phyloP scores from a whole-genome alignment of 352 stramenopile species.

The Globisporangium spinosum region DNA sequence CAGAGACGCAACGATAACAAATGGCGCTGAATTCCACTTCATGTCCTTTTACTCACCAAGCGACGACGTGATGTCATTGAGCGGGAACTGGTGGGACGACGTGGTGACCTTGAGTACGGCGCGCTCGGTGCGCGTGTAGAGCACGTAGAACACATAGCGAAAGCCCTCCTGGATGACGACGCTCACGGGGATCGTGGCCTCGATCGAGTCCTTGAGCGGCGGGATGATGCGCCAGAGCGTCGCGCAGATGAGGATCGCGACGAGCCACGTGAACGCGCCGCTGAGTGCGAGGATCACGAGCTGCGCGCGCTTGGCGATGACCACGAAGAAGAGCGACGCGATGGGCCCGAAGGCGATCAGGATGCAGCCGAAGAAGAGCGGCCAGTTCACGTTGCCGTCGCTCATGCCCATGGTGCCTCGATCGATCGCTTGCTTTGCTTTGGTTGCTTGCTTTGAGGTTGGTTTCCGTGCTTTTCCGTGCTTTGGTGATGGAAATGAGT shows the following conservation, averaged over 20 bases:
- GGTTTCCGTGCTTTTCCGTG: background rate
- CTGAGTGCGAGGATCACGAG: constrained; percentile 80
- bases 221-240: constrained; percentile 76
- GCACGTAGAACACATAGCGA: constrained; percentile 64
- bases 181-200: constrained; percentile 65
- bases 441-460: background rate
- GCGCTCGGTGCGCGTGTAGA: constrained; percentile 72
- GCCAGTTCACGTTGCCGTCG: constrained; percentile 76
- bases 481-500: background rate
- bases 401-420: constrained; percentile 50
- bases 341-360: constrained; percentile 74
- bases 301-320: constrained; percentile 77
- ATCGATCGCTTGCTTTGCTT: background rate
- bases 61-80: constrained; percentile 83
- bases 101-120: constrained; percentile 77
- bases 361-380: constrained; percentile 82
- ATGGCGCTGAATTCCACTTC: too few relatives aligned
- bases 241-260: constrained; percentile 72
- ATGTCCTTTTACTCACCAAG: constrained; percentile 31
- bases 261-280: constrained; percentile 78
- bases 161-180: constrained; percentile 74
- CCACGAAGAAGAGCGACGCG: constrained; percentile 71
- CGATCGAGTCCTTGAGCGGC: constrained; percentile 64
- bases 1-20: background rate
- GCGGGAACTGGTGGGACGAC: constrained; percentile 68